Evolutionary conservation across 352 stramenopile genomes (phyloP), one percentile per base, ranked within the genome.

Genomic region (Phytophthora fragariae): DNA sequence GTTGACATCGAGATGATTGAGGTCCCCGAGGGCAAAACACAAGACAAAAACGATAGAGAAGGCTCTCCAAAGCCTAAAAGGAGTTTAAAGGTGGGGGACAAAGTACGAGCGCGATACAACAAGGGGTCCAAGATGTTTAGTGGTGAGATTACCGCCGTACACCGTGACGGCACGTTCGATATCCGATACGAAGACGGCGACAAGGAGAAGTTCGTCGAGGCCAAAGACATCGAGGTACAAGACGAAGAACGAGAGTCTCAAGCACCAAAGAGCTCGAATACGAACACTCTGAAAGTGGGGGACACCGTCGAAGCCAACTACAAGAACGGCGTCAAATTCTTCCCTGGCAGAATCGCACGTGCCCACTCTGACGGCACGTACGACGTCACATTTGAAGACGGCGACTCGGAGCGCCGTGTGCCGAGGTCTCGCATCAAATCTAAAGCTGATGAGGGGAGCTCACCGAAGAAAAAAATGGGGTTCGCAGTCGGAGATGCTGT

Each of bases 111-210:
- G 65, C 70, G 65, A 3, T 91, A 86, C 62, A 81, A 83, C 52
- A 80, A 79, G 39, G 77, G 79, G 4, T 76, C 39, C 10, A 81
- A 85, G 19, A 74, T 72, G 46, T 88, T 88, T 72, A 19, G 65
- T 35, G 65, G 75, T 0, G 60, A 75, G 35, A 81, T 84, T 31
- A 74, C 58, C 15, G 70, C 64, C 11, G 73, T 82, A 0, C 83
- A 89, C 64, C 70, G 64, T 14, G 81, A 95, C 21, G 74, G 78
- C 7, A 91, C 83, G 41, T 89, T 77, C 52, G 85, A 92, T 60
- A 66, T 95, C 14, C 62, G 71, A 21, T 95, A 92, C 65, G 78
- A 91, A 17, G 81, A 91, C 53, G 85, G 83, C 1, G 83, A 91
- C 47, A 73, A 65, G 21, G 79, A 83, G 41, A 85, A 76, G 29